Evolutionary conservation across 352 stramenopile species (phyloP).

Genomic region (Globisporangium uncinulatum): DNA sequence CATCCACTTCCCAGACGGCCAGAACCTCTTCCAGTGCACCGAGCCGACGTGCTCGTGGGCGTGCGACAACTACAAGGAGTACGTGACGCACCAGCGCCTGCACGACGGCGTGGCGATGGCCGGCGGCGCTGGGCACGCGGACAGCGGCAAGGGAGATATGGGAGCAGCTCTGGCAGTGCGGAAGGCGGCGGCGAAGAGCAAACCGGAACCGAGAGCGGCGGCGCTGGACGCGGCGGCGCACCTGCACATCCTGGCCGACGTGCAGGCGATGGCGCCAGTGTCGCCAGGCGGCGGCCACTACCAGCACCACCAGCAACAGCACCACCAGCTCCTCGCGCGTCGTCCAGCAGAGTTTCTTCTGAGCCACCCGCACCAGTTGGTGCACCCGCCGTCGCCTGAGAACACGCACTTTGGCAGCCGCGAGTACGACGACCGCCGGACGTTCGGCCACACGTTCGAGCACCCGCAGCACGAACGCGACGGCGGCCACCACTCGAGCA

Average conservation of each 20-base stretch:
- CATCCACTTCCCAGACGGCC: conserved; percentile 77
- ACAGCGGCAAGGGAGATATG: conserved; percentile 4
- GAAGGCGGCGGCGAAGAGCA: conserved; percentile 15
- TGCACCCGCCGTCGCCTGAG: conserved; percentile 5
- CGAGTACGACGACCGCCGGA: conserved; percentile 26
- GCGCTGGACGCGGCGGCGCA: neutral
- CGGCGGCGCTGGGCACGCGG: conserved; percentile 13
- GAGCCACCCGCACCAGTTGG: conserved; percentile 1
- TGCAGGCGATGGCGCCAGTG: neutral
- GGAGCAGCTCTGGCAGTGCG: conserved; percentile 10
- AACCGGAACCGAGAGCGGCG: neutral
- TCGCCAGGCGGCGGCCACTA: conserved; percentile 1
- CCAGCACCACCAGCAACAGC: neutral
- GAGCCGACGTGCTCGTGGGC: conserved; percentile 45
- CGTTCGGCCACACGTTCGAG: conserved; percentile 13
- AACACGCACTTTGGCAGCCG: conserved; percentile 19
- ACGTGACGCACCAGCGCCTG: conserved; percentile 21
- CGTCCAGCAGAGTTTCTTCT: conserved; percentile 10
- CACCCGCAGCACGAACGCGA: conserved; percentile 3
- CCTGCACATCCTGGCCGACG: neutral
- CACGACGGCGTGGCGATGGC: conserved; percentile 21
- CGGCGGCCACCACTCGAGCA: neutral
- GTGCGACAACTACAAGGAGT: conserved; percentile 85
- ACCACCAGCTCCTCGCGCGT: neutral
- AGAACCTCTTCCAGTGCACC: conserved; percentile 72